Evolutionary conservation across 1,284 basidiomycete genomes (phyloP), one percentile per base, ranked within the genome.

Genomic region (Naganishia cerealis): DNA sequence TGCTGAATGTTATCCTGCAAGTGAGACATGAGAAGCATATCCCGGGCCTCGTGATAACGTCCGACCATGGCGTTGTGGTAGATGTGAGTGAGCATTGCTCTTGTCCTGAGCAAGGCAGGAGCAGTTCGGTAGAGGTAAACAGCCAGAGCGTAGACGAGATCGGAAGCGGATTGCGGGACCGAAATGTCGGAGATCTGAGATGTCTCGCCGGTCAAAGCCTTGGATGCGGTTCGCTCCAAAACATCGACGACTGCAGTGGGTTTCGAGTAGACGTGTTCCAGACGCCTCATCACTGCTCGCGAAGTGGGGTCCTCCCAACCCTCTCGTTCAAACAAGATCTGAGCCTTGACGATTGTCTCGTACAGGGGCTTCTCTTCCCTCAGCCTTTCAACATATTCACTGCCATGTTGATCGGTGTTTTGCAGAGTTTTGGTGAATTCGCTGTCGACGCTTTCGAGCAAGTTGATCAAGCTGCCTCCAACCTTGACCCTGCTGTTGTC

Each of bases 211-310:
- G 87, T 84, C 26, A 74, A 66, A 7, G 73, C 67, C 4, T 81
- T 75, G 15, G 85, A 83, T 57, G 86, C 84, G 42, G 86, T 84
- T 43, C 87, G 82, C 80, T 99, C 96, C 54, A 99, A 87, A 38
- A 92, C 94, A 77, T 90, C 87, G 65, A 96, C 90, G 57, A 99
- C 94, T 55, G 91, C 85, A 76, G 97, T 93, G 68, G 94, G 94
- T 92, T 99, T 99, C 65, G 92, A 94, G 81, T 99, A 99, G 70
- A 99, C 92, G 81, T 99, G 96, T 79, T 99, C 96, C 68, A 99
- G 82, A 62, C 96, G 88, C 73, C 96, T 87, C 88, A 98, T 94
- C 70, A 98, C 86, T 40, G 94, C 91, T 65, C 96, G 87, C 48
- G 88, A 87, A 46, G 91, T 85, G n/a, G 89, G 88, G 50, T 94